Evolutionary conservation across 768 basidiomycete species (phyloP), one percentile per base, ranked within the genome.

Genomic region (Mycena vitilis): DNA sequence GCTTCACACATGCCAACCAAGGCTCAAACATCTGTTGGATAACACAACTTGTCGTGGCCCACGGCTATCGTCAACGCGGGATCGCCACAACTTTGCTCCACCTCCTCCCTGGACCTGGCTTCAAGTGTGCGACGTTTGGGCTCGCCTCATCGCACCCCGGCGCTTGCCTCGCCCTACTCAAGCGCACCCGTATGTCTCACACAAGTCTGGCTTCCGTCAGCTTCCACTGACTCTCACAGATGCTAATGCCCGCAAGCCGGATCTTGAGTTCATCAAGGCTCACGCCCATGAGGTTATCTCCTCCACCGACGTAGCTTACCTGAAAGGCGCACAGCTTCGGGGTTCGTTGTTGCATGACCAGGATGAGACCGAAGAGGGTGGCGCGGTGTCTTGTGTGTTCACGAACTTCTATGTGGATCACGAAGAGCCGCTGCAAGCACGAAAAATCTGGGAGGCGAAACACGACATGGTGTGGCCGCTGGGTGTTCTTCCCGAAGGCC

Each of bases 121-220:
- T 48, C 25, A 18, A 60, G 25, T 60, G 58, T 60, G 30, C 22
- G 42, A 45, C 44, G n/a, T 60, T 60, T 60, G 58, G 58, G 25
- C 58, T 60, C 47, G 44, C n/a, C 25, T 60, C 58, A 36, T 60
- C 58, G 58, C 58, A 60, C 45, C 45, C 58, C 48, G 58, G 45
- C 34, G 58, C 58, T 47, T 60, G 58, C 45, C 58, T 60, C 42
- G 58, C 58, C 6, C 58, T 60, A 2, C 23, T 60, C 15, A 48
- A 60, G 58, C 58, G 40, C 40, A 40, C 40, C 48, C 58, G 58
- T 60, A 44, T 16, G 58, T 47, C 48, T 60, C 44, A 60, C 44
- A 60, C 15, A 34, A 18, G 40, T 40, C 40, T 40, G 10, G 10
- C 45, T 11, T 37, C 42, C 56, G 9, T 44, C 58, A 45, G 16